Evolutionary conservation across 345 rosid genomes (phyloP).

Genomic region (Citrus trifoliata): DNA sequence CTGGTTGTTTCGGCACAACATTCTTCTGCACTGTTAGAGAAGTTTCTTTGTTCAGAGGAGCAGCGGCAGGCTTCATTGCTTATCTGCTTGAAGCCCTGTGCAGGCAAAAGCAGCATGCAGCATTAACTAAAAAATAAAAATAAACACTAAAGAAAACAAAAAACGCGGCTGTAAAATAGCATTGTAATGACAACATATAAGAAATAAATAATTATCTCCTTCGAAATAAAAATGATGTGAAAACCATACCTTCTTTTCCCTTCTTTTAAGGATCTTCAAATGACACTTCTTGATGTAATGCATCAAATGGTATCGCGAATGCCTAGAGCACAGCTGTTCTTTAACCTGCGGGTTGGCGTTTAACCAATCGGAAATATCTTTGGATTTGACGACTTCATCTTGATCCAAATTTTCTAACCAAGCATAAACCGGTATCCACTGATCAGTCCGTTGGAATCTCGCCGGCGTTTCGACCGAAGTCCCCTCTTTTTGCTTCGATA

Average conservation of each 20-base stretch:
- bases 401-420: conserved; percentile 83
- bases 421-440: conserved; percentile 81
- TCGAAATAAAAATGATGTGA: neutral
- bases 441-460: conserved; percentile 87
- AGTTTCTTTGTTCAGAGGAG: conserved; percentile 37
- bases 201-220: neutral
- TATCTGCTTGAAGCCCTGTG: conserved; percentile 47
- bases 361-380: conserved; percentile 85
- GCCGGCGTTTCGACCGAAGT: conserved; percentile 55
- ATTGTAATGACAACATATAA: neutral
- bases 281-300: conserved; percentile 96
- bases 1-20: conserved; percentile 34
- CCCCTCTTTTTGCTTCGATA: conserved; percentile 32
- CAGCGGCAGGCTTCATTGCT: conserved; percentile 43
- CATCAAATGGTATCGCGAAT: conserved; percentile 90
- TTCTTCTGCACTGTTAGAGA: conserved; percentile 48
- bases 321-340: conserved; percentile 67
- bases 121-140: neutral
- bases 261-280: conserved; percentile 86
- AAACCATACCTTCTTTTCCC: conserved; percentile 60
- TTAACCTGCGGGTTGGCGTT: conserved; percentile 58
- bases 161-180: neutral
- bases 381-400: conserved; percentile 81
- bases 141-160: neutral
- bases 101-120: conserved; percentile 11